A percentile compares a stretch with the other conserved stretches of the same genome.
These are phyloP conservation scores for Lactuca saligna DNA, from an alignment of 129 eudicot species.

Conservation along the genomic window DNA sequence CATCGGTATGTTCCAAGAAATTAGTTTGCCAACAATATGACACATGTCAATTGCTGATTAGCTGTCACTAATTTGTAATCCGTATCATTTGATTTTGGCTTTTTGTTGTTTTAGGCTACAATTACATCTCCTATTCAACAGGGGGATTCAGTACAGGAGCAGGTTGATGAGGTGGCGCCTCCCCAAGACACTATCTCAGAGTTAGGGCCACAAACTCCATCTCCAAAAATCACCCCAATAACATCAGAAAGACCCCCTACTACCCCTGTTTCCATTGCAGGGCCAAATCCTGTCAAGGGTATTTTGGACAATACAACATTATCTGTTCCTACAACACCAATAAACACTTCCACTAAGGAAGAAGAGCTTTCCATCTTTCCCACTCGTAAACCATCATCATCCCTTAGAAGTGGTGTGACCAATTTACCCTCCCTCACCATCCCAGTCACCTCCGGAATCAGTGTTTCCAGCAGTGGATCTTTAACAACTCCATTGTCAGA, in stretches of 20 bases:
- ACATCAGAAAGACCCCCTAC: conserved; percentile 51
- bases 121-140: conserved; percentile 43
- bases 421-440: conserved; percentile 40
- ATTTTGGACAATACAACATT: conserved; percentile 37
- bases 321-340: conserved; percentile 40
- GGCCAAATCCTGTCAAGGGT: conserved; percentile 34
- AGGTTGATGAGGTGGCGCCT: conserved; percentile 46
- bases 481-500: conserved; percentile 48
- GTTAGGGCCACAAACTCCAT: conserved; percentile 47
- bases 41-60: neutral
- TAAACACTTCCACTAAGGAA: conserved; percentile 39
- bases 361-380: conserved; percentile 56
- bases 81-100: conserved; percentile 1
- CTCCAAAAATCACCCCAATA: conserved; percentile 45
- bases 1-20: conserved; percentile 52
- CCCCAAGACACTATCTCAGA: conserved; percentile 49
- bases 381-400: conserved; percentile 54
- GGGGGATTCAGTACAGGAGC: conserved; percentile 51
- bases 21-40: conserved; percentile 13
- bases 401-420: conserved; percentile 49
- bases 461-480: conserved; percentile 46
- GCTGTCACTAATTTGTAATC: neutral
- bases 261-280: conserved; percentile 32
- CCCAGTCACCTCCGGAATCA: conserved; percentile 45
- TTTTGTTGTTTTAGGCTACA: conserved; percentile 42